Conservation (phyloP, 495 filamentous ascomycete species). For the Penicillium silybi region DNA sequence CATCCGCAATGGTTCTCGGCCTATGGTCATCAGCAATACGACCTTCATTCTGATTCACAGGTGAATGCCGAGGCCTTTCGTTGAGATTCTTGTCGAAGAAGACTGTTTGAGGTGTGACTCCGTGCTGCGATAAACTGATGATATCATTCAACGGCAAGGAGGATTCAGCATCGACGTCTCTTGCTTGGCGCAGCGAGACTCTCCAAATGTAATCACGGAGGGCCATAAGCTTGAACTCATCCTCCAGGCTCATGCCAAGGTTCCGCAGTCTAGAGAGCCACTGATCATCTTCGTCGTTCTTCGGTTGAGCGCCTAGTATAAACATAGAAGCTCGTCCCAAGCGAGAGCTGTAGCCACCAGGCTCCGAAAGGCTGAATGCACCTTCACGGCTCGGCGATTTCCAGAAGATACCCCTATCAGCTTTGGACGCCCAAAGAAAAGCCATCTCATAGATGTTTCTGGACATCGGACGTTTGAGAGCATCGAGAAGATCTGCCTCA, state of each 20-base stretch:
- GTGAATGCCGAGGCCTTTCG: slow-evolving; percentile 39
- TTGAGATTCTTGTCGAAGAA: slow-evolving; percentile 76
- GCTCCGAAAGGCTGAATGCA: slow-evolving; percentile 56
- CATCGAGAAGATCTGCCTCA: slow-evolving; percentile 72
- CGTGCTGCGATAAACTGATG: slow-evolving; percentile 64
- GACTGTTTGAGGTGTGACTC: slow-evolving; percentile 78
- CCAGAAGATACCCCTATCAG: slow-evolving; percentile 83
- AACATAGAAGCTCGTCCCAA: slow-evolving; percentile 15
- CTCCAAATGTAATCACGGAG: slow-evolving; percentile 92
- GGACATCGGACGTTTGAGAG: slow-evolving; percentile 78
- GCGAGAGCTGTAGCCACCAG: slow-evolving; percentile 22
- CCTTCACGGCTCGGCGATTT: slow-evolving; percentile 58
- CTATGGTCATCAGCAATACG: slow-evolving; percentile 33
- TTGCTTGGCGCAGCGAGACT: slow-evolving; percentile 64
- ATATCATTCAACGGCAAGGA: slow-evolving; percentile 60
- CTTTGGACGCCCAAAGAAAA: slow-evolving; percentile 77
- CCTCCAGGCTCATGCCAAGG: slow-evolving; percentile 75
- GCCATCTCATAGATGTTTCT: slow-evolving; percentile 79
- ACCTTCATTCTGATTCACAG: slow-evolving; percentile 23
- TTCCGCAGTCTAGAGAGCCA: slow-evolving; percentile 85
- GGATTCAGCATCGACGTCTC: slow-evolving; percentile 34
- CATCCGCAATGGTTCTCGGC: slow-evolving; percentile 81
- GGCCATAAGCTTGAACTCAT: slow-evolving; percentile 85
- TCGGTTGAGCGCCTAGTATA: slow-evolving; percentile 43
- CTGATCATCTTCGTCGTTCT: slow-evolving; percentile 93